Conservation (phyloP, 2,329 filamentous ascomycete species). For the Thielaviopsis populi region DNA sequence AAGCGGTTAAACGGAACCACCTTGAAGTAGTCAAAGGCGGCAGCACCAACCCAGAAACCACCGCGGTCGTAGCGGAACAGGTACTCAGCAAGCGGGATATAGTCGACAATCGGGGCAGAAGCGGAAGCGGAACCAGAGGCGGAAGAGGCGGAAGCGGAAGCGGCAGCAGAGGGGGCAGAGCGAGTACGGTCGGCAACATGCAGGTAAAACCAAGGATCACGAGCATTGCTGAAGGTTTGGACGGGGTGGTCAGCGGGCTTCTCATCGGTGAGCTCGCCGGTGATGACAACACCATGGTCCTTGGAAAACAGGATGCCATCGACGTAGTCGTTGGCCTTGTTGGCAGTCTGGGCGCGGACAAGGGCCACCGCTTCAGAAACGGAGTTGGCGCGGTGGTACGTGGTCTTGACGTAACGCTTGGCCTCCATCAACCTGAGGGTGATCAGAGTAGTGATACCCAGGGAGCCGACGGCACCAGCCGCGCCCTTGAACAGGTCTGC, state of each 20-base stretch:
- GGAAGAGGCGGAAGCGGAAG: not conserved
- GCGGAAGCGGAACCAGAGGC: conserved; percentile 11
- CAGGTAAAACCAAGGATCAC: conserved; percentile 65
- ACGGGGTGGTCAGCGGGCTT: conserved; percentile 25
- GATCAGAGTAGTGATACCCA: conserved; percentile 52
- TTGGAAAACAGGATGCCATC: conserved; percentile 55
- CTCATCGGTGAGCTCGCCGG: conserved; percentile 45
- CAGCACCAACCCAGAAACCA: conserved; percentile 56
- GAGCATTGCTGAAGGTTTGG: conserved; percentile 44
- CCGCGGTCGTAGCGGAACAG: conserved; percentile 64
- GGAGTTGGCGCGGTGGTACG: conserved; percentile 41
- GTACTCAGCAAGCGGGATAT: conserved; percentile 55
- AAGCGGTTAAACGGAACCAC: conserved; percentile 48
- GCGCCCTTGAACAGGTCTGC: conserved; percentile 50
- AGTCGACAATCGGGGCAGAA: conserved; percentile 29
- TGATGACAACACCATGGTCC: conserved; percentile 50
- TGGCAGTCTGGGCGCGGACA: conserved; percentile 33
- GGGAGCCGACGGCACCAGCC: conserved; percentile 50
- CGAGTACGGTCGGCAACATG: conserved; percentile 41
- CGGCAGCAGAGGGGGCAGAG: conserved; percentile 18
- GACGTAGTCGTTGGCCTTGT: conserved; percentile 47
- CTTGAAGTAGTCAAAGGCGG: conserved; percentile 52
- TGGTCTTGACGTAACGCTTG: conserved; percentile 44
- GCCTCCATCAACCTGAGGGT: conserved; percentile 49
- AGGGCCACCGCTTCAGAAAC: conserved; percentile 33